A percentile compares a stretch with the other conserved stretches of the same genome.
phyloP scores from a whole-genome alignment of 192 early-diverging fungal genomes.

The Ambispora gerdemannii region DNA sequence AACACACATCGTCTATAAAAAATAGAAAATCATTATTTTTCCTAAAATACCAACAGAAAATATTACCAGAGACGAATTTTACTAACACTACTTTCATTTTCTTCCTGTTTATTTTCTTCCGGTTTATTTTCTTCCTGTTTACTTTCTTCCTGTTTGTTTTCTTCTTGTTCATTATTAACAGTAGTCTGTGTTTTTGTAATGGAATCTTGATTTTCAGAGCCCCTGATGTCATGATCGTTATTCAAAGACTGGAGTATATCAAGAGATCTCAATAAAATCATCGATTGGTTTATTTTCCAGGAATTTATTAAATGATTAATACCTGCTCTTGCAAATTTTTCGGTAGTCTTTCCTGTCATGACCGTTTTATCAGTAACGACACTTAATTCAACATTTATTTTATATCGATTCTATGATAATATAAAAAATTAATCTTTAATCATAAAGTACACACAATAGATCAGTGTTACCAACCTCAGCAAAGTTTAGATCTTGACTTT shows the following conservation, averaged over 20 bases:
- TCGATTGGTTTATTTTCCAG: conserved; percentile 22
- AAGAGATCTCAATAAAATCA: conserved; percentile 25
- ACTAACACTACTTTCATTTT: conserved; percentile 21
- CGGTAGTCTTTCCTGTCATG: conserved; percentile 12
- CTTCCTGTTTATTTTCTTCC: conserved; percentile 9
- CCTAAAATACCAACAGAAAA: conserved; percentile 28
- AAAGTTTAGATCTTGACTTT: conserved; percentile 24
- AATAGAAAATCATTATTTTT: conserved; percentile 24
- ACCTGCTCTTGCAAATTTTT: conserved; percentile 26
- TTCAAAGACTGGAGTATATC: conserved; percentile 28
- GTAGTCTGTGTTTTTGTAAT: conserved; percentile 9
- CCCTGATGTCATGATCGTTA: conserved; percentile 11
- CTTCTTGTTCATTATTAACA: conserved; percentile 12
- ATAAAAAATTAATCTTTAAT: conserved; percentile 23
- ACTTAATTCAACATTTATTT: conserved; percentile 27
- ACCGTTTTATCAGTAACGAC: conserved; percentile 27
- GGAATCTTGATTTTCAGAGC: conserved; percentile 21
- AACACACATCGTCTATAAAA: conserved; percentile 27
- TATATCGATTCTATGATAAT: conserved; percentile 26
- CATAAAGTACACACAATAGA: conserved; percentile 13
- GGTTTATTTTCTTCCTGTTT: not conserved
- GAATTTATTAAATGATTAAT: conserved; percentile 22
- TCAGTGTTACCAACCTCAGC: conserved; percentile 19
- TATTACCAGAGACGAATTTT: conserved; percentile 29
- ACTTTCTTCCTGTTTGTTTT: conserved; percentile 1